A percentile compares a stretch with the other conserved stretches of the same genome.
Conservation (phyloP, 306 rosid species). For the Gynostemma pentaphyllum region DNA sequence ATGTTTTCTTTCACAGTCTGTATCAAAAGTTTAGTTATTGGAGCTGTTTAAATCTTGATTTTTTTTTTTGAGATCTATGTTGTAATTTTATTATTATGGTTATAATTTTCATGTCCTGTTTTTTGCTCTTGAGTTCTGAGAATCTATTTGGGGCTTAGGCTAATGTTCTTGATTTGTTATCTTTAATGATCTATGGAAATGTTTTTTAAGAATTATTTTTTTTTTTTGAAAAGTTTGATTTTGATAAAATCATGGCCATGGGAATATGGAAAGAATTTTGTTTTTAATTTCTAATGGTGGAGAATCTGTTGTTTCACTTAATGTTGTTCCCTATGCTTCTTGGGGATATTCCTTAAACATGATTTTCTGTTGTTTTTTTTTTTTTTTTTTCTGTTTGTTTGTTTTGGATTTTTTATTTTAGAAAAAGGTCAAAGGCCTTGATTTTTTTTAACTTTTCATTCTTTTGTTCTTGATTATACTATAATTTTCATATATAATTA, state of each 20-base stretch:
- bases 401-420: too few relatives aligned
- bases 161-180: background rate
- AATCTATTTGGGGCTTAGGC: background rate
- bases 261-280: background rate
- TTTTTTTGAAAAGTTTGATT: background rate
- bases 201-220: background rate
- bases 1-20: background rate
- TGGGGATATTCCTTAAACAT: background rate
- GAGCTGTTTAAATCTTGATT: background rate
- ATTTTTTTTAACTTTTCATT: too few relatives aligned
- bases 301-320: background rate
- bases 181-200: too few relatives aligned
- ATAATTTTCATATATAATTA: too few relatives aligned
- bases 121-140: background rate
- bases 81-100: background rate
- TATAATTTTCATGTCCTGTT: background rate
- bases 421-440: too few relatives aligned
- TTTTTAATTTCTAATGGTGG: background rate
- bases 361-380: too few relatives aligned
- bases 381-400: too few relatives aligned
- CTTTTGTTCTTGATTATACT: too few relatives aligned
- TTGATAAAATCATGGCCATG: too few relatives aligned
- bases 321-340: background rate
- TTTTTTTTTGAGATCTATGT: background rate
- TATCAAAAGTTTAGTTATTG: background rate